Conservation (phyloP, 768 basidiomycete species). For the Clitopilus passeckerianus region DNA sequence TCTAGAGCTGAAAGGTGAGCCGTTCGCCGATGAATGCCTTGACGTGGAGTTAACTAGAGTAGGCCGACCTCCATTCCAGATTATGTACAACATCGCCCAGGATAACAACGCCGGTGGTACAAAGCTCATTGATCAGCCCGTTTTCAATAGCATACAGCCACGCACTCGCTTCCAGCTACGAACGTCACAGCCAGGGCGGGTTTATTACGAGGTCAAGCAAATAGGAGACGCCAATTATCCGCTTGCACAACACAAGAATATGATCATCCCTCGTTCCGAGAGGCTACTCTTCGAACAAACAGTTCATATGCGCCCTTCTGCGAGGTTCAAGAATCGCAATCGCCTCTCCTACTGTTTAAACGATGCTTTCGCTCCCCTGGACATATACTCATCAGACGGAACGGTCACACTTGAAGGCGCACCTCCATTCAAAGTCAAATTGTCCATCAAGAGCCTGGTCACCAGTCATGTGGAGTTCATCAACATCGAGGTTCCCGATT, state of each 20-base stretch:
- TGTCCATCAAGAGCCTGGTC: constrained; percentile 75
- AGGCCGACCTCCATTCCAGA: constrained; percentile 93
- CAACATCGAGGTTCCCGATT: constrained; percentile 42
- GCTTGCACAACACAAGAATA: constrained; percentile 57
- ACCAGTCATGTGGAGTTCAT: constrained; percentile 59
- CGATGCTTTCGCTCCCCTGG: constrained; percentile 56
- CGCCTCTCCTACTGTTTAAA: constrained; percentile 73
- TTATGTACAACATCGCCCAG: constrained; percentile 82
- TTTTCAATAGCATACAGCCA: constrained; percentile 81
- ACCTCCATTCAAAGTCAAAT: constrained; percentile 76
- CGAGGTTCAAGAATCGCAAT: constrained; percentile 64
- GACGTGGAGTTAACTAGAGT: neutral
- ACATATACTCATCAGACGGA: constrained; percentile 50
- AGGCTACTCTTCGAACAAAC: constrained; percentile 82
- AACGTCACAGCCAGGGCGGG: constrained; percentile 70
- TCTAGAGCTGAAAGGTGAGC: constrained; percentile 70
- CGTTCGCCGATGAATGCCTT: neutral
- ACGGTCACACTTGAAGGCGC: constrained; percentile 71
- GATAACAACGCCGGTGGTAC: constrained; percentile 65
- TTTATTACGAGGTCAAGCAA: constrained; percentile 88
- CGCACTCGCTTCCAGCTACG: constrained; percentile 78
- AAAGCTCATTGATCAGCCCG: constrained; percentile 68
- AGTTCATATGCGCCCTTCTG: constrained; percentile 76
- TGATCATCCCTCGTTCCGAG: constrained; percentile 61
- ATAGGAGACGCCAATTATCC: constrained; percentile 86